Percentiles rank a stretch among this genome's conserved stretches.
These are phyloP conservation scores for Pharnaceum exiguum DNA, from an alignment of 148 eudicot genomes.

Conservation along the genomic window DNA sequence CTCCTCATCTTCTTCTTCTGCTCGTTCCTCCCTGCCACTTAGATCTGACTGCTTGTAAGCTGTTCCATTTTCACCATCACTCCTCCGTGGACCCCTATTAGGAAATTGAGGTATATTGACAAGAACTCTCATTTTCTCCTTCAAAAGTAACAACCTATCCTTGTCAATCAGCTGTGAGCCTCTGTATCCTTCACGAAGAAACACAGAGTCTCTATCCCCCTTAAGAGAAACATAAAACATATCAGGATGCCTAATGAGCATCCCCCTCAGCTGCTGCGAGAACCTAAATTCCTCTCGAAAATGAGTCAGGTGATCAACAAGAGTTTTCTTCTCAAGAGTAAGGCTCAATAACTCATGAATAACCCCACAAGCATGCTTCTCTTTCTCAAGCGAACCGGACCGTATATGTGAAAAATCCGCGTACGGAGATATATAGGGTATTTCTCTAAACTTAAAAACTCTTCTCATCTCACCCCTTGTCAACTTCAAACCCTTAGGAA, in stretches of 20 bases:
- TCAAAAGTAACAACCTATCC: constrained; percentile 61
- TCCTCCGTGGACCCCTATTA: constrained; percentile 34
- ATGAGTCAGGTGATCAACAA: constrained; percentile 96
- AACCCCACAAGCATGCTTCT: constrained; percentile 93
- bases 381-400: constrained; percentile 71
- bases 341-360: constrained; percentile 92
- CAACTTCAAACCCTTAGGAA: constrained; percentile 82
- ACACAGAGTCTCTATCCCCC: constrained; percentile 93
- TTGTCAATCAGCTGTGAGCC: constrained; percentile 86
- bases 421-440: constrained; percentile 91
- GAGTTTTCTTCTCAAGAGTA: constrained; percentile 84
- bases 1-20: constrained; percentile 49
- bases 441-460: constrained; percentile 68
- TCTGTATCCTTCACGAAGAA: constrained; percentile 86
- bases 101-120: constrained; percentile 58
- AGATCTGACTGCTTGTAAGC: constrained; percentile 16
- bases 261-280: constrained; percentile 94
- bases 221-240: constrained; percentile 93
- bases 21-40: no score
- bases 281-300: constrained; percentile 95
- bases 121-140: constrained; percentile 91
- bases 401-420: constrained; percentile 74
- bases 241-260: constrained; percentile 98
- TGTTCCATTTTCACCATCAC: constrained; percentile 28
- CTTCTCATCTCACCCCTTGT: constrained; percentile 88